A percentile compares a stretch with the other conserved stretches of the same genome.
phyloP scores from a whole-genome alignment of 208 protist species.

The Angomonas ambiguus region DNA sequence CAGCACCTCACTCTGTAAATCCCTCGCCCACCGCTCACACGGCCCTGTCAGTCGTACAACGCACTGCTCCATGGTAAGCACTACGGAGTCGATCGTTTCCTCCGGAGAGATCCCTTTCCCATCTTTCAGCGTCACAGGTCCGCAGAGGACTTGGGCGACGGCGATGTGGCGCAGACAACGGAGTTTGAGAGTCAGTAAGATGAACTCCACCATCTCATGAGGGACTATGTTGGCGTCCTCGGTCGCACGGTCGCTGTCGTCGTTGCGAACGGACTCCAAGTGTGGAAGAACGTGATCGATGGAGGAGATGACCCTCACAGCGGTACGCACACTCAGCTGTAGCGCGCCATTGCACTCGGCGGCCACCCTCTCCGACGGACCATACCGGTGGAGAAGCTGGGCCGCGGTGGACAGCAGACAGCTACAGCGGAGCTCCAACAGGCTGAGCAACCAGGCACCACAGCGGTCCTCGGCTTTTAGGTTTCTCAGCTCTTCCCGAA shows the following conservation, averaged over 20 bases:
- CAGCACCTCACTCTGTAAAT: constrained; percentile 11
- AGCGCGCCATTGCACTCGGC: background rate
- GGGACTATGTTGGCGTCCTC: constrained; percentile 5
- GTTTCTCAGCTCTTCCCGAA: constrained; percentile 12
- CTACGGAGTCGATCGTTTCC: background rate
- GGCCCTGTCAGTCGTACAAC: background rate
- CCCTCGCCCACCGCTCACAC: background rate
- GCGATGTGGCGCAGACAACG: constrained; percentile 26
- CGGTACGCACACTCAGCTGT: background rate
- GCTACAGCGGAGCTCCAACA: constrained; percentile 27
- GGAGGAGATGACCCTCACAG: constrained; percentile 16
- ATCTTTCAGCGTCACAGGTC: background rate
- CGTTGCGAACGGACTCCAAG: constrained; percentile 2
- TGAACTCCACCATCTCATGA: constrained; percentile 14
- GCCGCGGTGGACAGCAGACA: constrained; percentile 12
- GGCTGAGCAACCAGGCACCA: constrained; percentile 30
- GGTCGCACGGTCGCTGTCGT: background rate
- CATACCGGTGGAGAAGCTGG: background rate
- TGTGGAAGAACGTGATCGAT: constrained; percentile 9
- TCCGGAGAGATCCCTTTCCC: background rate
- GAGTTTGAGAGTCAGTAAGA: constrained; percentile 18
- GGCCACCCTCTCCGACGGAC: background rate
- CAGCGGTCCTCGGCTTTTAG: background rate
- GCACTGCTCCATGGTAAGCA: background rate
- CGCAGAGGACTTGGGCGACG: constrained; percentile 2